These are phyloP conservation scores for Neurospora africana DNA, from an alignment of 495 filamentous ascomycete species.

Conservation along the genomic window DNA sequence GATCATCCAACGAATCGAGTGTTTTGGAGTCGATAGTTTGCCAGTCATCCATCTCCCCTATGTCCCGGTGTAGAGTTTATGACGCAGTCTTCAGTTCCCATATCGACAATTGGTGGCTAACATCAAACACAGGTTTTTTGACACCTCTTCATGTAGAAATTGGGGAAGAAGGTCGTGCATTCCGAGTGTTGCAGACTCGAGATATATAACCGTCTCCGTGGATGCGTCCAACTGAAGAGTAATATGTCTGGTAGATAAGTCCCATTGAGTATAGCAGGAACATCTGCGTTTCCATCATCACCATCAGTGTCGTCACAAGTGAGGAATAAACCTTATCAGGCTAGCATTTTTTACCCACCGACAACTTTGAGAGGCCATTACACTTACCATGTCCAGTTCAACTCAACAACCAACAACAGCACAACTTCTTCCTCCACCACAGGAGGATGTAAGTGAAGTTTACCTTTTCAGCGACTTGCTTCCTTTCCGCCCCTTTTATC, in stretches of 20 bases:
- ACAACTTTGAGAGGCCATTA: neutral
- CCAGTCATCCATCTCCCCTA: neutral
- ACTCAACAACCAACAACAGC: neutral
- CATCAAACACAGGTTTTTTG: neutral
- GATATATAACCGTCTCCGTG: neutral
- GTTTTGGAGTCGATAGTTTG: neutral
- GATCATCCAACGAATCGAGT: neutral
- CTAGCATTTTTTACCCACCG: neutral
- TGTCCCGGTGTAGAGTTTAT: neutral
- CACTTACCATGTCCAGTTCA: neutral
- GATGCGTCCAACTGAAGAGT: neutral
- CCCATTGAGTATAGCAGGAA: neutral
- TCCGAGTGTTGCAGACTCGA: neutral
- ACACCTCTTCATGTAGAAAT: neutral
- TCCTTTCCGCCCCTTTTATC: neutral
- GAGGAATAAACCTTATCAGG: neutral
- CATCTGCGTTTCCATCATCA: neutral
- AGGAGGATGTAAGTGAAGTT: neutral
- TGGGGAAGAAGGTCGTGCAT: neutral
- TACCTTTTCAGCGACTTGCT: neutral
- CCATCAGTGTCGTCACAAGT: neutral
- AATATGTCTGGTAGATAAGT: neutral
- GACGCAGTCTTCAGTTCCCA: neutral
- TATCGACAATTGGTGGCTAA: neutral
- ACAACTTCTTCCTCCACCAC: neutral